Conservation (phyloP, 148 eudicot species). For the Rhododendron molle region DNA sequence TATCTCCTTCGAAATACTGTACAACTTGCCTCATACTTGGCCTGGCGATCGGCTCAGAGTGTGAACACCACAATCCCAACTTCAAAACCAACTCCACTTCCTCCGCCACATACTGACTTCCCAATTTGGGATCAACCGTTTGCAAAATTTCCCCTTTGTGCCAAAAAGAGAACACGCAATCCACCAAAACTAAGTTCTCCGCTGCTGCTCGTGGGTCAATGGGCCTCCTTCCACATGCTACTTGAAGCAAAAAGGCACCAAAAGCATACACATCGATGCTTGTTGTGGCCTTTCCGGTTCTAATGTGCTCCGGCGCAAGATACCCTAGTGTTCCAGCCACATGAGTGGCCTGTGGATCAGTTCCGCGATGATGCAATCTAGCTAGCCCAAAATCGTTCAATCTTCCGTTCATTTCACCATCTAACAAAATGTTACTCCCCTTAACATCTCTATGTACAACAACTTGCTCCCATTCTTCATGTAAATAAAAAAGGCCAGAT, state of each 20-base stretch:
- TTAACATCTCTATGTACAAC: slow-evolving; percentile 40
- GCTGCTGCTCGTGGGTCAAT: slow-evolving; percentile 16
- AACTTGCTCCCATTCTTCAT: slow-evolving; percentile 36
- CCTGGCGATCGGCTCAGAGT: slow-evolving; percentile 21
- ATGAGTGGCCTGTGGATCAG: slow-evolving; percentile 20
- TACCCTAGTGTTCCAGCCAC: slow-evolving; percentile 40
- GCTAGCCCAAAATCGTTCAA: slow-evolving; percentile 43
- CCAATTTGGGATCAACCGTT: slow-evolving; percentile 11
- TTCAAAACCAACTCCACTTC: slow-evolving; percentile 31
- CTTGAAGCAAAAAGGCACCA: slow-evolving; percentile 35
- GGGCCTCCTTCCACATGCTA: slow-evolving; percentile 36
- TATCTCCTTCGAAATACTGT: slow-evolving; percentile 21
- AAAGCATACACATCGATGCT: slow-evolving; percentile 38
- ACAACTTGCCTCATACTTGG: slow-evolving; percentile 42
- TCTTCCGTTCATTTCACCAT: slow-evolving; percentile 30
- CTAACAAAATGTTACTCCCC: slow-evolving; percentile 37
- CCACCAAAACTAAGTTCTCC: slow-evolving; percentile 13
- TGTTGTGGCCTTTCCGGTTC: slow-evolving; percentile 36
- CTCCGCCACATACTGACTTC: slow-evolving; percentile 2
- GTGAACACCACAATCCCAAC: slow-evolving; percentile 36
- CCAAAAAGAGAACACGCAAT: slow-evolving; percentile 18
- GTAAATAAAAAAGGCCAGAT: slow-evolving; percentile 25
- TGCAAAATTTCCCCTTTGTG: not conserved
- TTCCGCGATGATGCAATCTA: slow-evolving; percentile 30
- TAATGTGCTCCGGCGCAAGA: slow-evolving; percentile 33